Evolutionary conservation across 2,329 filamentous ascomycete species (phyloP).

Genomic region (Cladosporium sp.): DNA sequence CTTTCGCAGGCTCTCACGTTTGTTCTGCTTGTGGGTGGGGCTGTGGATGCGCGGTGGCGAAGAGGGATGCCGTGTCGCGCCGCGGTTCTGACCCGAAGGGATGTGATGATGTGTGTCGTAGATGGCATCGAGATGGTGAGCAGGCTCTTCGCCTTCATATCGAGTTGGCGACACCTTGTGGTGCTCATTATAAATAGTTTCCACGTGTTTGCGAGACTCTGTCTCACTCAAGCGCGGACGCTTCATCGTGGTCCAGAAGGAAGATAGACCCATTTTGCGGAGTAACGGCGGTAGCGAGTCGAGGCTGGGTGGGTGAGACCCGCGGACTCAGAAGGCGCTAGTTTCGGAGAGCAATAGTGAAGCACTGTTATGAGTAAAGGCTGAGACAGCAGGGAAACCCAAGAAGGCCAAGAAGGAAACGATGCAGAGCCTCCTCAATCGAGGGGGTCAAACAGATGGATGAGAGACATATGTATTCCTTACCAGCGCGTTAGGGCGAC

Average conservation of each 20-base stretch:
- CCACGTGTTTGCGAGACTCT: conserved; percentile 5
- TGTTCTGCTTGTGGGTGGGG: background rate
- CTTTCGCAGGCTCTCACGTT: background rate
- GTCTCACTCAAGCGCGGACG: conserved; percentile 3
- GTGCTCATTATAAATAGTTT: background rate
- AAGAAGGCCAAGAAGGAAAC: background rate
- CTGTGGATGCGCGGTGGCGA: conserved; percentile 9
- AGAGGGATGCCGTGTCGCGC: background rate
- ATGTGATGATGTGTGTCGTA: conserved; percentile 8
- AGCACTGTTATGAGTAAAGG: background rate
- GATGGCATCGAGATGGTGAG: conserved; percentile 6
- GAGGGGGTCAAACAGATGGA: background rate
- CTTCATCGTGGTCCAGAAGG: conserved; percentile 9
- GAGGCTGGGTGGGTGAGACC: background rate
- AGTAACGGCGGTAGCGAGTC: background rate
- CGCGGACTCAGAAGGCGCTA: background rate
- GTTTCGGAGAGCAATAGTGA: background rate
- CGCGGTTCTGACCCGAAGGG: background rate
- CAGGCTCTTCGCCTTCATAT: background rate
- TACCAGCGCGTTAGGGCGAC: background rate
- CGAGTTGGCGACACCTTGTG: background rate
- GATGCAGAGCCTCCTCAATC: background rate
- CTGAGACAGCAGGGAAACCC: background rate
- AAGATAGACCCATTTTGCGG: conserved; percentile 3
- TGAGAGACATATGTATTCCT: background rate